phyloP scores from a whole-genome alignment of 1,139 yeast species.

The Kluyveromyces marxianus region DNA sequence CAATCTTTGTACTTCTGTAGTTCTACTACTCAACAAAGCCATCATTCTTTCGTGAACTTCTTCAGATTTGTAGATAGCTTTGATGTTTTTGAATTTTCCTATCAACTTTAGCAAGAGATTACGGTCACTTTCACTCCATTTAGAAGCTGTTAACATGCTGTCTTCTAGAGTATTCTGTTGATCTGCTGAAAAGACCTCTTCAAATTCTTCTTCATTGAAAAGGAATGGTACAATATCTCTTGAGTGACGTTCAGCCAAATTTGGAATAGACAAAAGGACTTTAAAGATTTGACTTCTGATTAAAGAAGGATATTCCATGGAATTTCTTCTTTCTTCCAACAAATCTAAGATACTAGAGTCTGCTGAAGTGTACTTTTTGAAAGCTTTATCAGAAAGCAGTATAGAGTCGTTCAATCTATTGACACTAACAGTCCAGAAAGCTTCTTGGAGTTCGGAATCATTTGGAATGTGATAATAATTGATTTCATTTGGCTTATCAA shows the following conservation, averaged over 20 bases:
- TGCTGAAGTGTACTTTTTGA: conserved; percentile 23
- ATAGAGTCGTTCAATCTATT: conserved; percentile 33
- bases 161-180: conserved; percentile 23
- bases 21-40: conserved; percentile 55
- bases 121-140: conserved; percentile 59
- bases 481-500: conserved; percentile 16
- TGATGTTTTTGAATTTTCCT: conserved; percentile 57
- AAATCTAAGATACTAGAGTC: conserved; percentile 35
- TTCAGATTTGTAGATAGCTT: conserved; percentile 43
- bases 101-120: conserved; percentile 54
- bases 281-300: conserved; percentile 28
- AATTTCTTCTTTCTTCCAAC: conserved; percentile 34
- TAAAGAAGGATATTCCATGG: conserved; percentile 26
- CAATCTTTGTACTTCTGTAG: conserved; percentile 55
- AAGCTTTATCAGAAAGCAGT: conserved; percentile 21
- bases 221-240: conserved; percentile 49
- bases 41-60: conserved; percentile 49
- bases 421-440: conserved; percentile 31
- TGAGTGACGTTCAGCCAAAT: conserved; percentile 59
- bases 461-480: conserved; percentile 16
- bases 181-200: conserved; percentile 24
- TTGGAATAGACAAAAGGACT: conserved; percentile 48
- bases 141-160: conserved; percentile 15
- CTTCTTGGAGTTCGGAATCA: conserved; percentile 9
- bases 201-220: conserved; percentile 31